Percentiles rank a stretch among this genome's conserved stretches.
Conservation (phyloP, 192 early-diverging fungal species). For the Backusella parvicylindrica region DNA sequence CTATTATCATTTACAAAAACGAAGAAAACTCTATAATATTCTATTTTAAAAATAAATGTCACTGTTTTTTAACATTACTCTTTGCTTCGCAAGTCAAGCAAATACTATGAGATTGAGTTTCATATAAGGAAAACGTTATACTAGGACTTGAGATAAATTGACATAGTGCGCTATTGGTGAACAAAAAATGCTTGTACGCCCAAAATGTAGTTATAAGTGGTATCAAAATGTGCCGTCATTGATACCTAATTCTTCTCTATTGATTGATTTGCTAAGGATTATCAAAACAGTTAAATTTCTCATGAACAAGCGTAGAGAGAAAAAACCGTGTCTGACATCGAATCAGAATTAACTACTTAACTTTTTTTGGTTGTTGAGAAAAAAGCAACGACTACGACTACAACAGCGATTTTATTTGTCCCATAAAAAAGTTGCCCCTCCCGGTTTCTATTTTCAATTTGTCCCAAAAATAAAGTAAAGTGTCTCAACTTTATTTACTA, state of each 20-base stretch:
- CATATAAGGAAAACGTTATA: slow-evolving; percentile 1
- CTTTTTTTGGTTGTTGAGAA: too few relatives aligned
- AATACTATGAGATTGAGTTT: background rate
- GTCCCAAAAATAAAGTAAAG: too few relatives aligned
- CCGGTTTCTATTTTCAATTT: too few relatives aligned
- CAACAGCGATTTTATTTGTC: too few relatives aligned
- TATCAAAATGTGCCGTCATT: slow-evolving; percentile 4
- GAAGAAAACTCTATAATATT: background rate
- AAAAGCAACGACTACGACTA: too few relatives aligned
- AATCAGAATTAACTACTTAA: background rate
- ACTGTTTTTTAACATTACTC: background rate
- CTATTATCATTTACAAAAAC: background rate
- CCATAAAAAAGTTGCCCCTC: too few relatives aligned
- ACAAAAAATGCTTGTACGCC: background rate
- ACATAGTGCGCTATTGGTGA: background rate
- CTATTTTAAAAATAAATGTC: background rate
- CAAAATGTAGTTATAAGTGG: background rate
- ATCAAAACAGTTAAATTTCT: slow-evolving; percentile 1
- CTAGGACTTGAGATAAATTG: background rate
- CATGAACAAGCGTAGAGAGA: background rate
- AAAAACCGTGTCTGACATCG: background rate
- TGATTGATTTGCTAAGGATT: background rate
- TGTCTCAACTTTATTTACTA: too few relatives aligned
- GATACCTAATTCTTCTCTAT: background rate
- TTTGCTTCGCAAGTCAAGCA: background rate